Percentiles rank a stretch among this genome's conserved stretches.
Conservation (phyloP, 1,284 basidiomycete species). For the Cutaneotrichosporon cutaneum region DNA sequence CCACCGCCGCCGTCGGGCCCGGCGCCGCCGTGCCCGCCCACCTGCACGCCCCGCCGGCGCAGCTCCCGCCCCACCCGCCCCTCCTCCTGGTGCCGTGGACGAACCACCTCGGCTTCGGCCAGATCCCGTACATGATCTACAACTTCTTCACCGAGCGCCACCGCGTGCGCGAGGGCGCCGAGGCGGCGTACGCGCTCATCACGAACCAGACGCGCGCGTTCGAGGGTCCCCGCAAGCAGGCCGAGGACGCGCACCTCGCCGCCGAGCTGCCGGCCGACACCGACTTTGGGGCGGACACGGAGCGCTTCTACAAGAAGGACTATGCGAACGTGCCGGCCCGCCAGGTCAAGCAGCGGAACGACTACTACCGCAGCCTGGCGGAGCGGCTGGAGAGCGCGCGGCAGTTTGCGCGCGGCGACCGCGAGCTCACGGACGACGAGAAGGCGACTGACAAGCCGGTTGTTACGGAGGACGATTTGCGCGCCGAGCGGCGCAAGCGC, state of each 20-base stretch:
- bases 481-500: constrained; percentile 77
- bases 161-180: constrained; percentile 72
- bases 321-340: constrained; percentile 62
- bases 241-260: constrained; percentile 17
- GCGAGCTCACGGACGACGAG: constrained; percentile 86
- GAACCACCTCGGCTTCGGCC: constrained; percentile 79
- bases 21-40: constrained; percentile 36
- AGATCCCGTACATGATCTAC: constrained; percentile 85
- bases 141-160: constrained; percentile 90
- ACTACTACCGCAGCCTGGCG: constrained; percentile 74
- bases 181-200: constrained; percentile 76
- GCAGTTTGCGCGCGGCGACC: constrained; percentile 68
- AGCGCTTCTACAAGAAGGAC: constrained; percentile 68
- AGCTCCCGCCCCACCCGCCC: constrained; percentile 75
- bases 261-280: constrained; percentile 46
- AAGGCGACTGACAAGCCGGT: constrained; percentile 65
- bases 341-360: constrained; percentile 67
- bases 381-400: constrained; percentile 72
- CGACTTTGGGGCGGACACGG: constrained; percentile 69
- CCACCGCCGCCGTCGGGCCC: constrained; percentile 17
- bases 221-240: constrained; percentile 35
- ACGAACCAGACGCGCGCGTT: constrained; percentile 67
- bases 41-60: constrained; percentile 58
- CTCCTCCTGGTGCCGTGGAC: constrained; percentile 83
- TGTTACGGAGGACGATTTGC: constrained; percentile 79